Evolutionary conservation across 441 rosid genomes (phyloP), one percentile per base, ranked within the genome.

Genomic region (Brassica balearica): DNA sequence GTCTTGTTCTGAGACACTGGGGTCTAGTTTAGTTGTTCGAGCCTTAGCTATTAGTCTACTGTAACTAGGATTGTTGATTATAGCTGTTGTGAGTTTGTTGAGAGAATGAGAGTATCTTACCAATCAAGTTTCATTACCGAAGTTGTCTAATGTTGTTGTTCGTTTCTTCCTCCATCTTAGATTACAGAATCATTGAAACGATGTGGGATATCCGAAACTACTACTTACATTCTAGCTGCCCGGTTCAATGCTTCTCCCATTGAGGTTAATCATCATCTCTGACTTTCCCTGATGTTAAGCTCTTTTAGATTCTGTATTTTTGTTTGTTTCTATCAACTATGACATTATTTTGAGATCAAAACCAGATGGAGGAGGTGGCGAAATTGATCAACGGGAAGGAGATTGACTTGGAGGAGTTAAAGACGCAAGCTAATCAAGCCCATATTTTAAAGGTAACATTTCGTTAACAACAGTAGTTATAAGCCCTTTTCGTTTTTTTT

Each of bases 101-200:
- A 64, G 12, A 41, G 12, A 9, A 41, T 48, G 41, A 64, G 12
- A 41, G 12, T 41, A 41, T 41, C 11, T 36, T 8, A 8, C 41
- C 7, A 8, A 36, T 7, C 10, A 36, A 36, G 41, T 36, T 36
- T 8, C 43, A 36, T 56, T 23, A 23, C 6, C 7, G 0, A 17
- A 58, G 4, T 19, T 11, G 1, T 14, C 62, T 61, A 29, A 34
- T 29, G 15, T 63, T 60, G 46, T 32, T 36, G 62, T 14, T 71
- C 32, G 0, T 65, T 60, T 68, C 32, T 79, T 73, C 58, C 5
- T 70, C 2, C 11, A 43, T n/a, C 23, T 77, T 36, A 91, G 98
- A 94, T 96, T 75, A 87, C 96, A 14, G 98, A 96, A 73, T 94
- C 99, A 20, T 78, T 96, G 80, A 92, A 92, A 86, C 86, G 97